Base-by-base conservation (phyloP, 306 rosid species). In the Gynostemma pentaphyllum region DNA sequence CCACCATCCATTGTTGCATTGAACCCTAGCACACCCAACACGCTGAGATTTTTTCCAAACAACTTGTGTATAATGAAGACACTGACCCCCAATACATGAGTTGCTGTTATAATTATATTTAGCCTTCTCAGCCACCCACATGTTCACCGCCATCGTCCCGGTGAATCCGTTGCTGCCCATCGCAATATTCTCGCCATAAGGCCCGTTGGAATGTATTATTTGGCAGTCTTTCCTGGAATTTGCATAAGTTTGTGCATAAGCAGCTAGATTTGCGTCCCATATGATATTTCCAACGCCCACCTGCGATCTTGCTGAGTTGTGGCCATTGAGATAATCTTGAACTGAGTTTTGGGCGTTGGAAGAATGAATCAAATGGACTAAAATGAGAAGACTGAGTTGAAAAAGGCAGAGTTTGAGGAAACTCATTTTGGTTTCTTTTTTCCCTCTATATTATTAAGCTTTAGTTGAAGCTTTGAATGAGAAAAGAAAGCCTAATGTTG, bases 11-110 rank as follows among this genome's bases (percentile, higher is more conserved):
- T 59, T 62, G 19, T 78, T 9, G 32, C 89, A 83, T 7, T 2
- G 42, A 1, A 74, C 84, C 27, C 73, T 84, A 4, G 81, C 84
- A 46, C 90, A 84, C 0, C 87, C 90, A 4, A 81, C 24, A 7
- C 76, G 74, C 19, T 42, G 26, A 0, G 91, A 62, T 14, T 24
- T 45, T 5, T 50, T 60, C 87, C 87, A 85, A 1, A 85, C 78
- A 19, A 85, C 76, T 7, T 79, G 87, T n/a, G 82, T 80, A 12
- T 81, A 84, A 53, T 84, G 86, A 2, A 68, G 32, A 28, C 87
- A 83, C 0, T 68, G 23, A 1, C 80, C 84, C 0, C 19, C 32
- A 7, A 26, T 66, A 12, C 88, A 87, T 0, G 69, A 7, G 74
- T 87, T 87, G 1, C 64, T 57, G 24, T 41, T 71, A 70, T 85